phyloP scores from a whole-genome alignment of 495 filamentous ascomycete species.

The Talaromyces nanjingensis region DNA sequence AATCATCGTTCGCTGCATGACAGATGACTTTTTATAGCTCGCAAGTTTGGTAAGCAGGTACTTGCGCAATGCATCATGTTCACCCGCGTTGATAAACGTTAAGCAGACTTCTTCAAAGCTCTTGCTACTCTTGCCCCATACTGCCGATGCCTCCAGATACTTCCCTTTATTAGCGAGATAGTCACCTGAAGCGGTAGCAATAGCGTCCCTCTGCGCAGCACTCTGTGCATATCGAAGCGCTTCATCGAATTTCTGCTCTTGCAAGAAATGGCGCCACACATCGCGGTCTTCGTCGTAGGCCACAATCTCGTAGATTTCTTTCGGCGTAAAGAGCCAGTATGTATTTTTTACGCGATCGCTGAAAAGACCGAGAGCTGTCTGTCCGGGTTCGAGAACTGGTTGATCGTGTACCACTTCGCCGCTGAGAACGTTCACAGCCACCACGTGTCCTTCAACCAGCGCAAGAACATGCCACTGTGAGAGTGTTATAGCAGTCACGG shows the following conservation, averaged over 20 bases:
- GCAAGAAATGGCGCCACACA: slow-evolving; percentile 86
- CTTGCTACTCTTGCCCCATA: slow-evolving; percentile 94
- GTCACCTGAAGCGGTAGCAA: slow-evolving; percentile 85
- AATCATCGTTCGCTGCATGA: slow-evolving; percentile 94
- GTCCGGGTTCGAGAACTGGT: slow-evolving; percentile 70
- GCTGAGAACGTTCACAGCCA: slow-evolving; percentile 80
- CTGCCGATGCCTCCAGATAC: slow-evolving; percentile 75
- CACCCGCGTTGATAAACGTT: slow-evolving; percentile 78
- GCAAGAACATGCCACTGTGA: slow-evolving; percentile 92
- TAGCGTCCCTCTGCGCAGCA: slow-evolving; percentile 72
- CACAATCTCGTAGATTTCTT: slow-evolving; percentile 89
- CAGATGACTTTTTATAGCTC: slow-evolving; percentile 69
- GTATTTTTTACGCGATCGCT: slow-evolving; percentile 90
- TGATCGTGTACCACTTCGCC: slow-evolving; percentile 81
- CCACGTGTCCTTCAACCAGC: slow-evolving; percentile 70
- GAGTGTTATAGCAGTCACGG: slow-evolving; percentile 71
- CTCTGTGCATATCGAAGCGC: slow-evolving; percentile 74
- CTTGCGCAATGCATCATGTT: slow-evolving; percentile 85
- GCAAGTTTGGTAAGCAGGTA: slow-evolving; percentile 82
- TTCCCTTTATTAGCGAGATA: slow-evolving; percentile 71
- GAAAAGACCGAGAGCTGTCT: slow-evolving; percentile 70
- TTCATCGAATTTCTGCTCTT: slow-evolving; percentile 76
- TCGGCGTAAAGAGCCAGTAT: slow-evolving; percentile 87
- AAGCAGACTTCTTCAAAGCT: slow-evolving; percentile 93
- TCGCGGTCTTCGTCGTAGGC: slow-evolving; percentile 85